Evolutionary conservation across 2,329 filamentous ascomycete species (phyloP), one percentile per base, ranked within the genome.

Genomic region (Penicillium sp.): DNA sequence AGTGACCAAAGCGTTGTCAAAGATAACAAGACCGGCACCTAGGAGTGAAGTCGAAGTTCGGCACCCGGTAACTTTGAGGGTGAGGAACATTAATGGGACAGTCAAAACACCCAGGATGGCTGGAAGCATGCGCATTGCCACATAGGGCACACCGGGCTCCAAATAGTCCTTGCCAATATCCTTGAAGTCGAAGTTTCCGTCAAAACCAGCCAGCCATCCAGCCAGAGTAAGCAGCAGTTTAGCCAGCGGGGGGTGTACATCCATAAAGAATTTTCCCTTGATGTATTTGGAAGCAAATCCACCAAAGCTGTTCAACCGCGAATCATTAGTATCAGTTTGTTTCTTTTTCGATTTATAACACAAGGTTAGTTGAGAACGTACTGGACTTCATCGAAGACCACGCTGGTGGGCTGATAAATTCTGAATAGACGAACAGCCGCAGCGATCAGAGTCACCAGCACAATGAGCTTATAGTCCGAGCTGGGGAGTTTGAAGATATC

Each of bases 321-420:
- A 10, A 43, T 35, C 11, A 26, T 56, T 50, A 59, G 50, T 43
- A n/a, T 37, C 51, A 22, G 22, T 50, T 22, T 43, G 6, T 44
- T 14, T 12, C 16, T 8, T 17, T 52, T 60, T 46, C 22, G 59
- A 45, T 31, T n/a, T 43, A 25, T 22, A 53, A 17, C 35, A 51
- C 26, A 14, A 26, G 6, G 47, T 38, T 22, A 47, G 51, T 31
- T 17, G 53, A 54, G 25, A 56, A 86, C 91, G 74, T 85, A 96
- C 91, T 99, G 94, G 74, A 99, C 94, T 80, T 99, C 94, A 75
- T 99, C 94, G 74, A 99, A 99, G 64, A 99, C 94, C 59, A 99
- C 94, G 69, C 92, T 97, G 69, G 86, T 88, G 54, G 94, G 94
- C 74, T 97, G 91, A 74, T 95, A 97, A 78, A 99, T 97, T 70